Evolutionary conservation across 1,284 basidiomycete genomes (phyloP).

Genomic region (Heterobasidion parviporum): DNA sequence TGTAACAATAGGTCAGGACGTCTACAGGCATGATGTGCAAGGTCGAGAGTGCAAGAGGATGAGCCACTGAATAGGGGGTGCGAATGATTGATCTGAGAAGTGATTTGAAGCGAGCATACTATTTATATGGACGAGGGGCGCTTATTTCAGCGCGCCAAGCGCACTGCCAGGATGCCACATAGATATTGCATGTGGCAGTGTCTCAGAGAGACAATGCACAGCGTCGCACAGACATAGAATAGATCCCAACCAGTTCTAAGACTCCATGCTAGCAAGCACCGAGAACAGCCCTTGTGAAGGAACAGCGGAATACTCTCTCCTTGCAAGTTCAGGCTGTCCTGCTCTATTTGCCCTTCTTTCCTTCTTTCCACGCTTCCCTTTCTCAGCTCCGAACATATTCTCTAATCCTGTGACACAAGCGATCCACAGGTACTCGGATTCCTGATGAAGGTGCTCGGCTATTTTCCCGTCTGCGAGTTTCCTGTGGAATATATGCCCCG

Average conservation of each 20-base stretch:
- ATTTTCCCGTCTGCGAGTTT: slow-evolving; percentile 28
- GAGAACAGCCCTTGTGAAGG: neutral
- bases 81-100: neutral
- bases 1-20: neutral
- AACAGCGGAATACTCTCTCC: neutral
- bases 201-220: neutral
- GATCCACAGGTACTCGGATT: slow-evolving; percentile 30
- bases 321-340: neutral
- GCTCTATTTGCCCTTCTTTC: slow-evolving; percentile 10
- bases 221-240: neutral
- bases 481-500: slow-evolving; percentile 50
- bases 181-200: neutral
- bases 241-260: neutral
- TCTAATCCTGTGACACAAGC: slow-evolving; percentile 41
- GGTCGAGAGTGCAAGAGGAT: neutral
- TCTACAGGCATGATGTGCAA: neutral
- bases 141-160: neutral
- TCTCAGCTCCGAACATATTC: slow-evolving; percentile 35
- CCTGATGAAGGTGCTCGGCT: slow-evolving; percentile 14
- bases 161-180: no score
- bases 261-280: neutral
- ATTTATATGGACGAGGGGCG: neutral
- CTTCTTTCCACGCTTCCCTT: slow-evolving; percentile 34
- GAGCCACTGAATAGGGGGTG: neutral
- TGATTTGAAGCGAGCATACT: neutral